Base-by-base conservation (phyloP, 495 filamentous ascomycete genomes). In the Lichenothelia convexa region DNA sequence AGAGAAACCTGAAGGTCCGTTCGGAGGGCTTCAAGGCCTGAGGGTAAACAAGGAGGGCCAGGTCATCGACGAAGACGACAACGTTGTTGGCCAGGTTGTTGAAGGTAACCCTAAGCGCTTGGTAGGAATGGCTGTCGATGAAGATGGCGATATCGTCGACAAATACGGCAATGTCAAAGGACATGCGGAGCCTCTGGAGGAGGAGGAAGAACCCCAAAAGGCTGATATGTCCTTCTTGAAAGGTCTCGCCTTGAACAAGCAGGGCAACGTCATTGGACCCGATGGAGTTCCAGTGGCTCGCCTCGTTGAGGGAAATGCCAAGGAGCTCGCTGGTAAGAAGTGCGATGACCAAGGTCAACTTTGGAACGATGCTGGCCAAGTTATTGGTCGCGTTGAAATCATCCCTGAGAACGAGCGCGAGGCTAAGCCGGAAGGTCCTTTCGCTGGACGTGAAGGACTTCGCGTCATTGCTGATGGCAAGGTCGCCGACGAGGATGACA, bases 61-160 rank as follows among this genome's bases (percentile, higher is more conserved):
- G 47, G 71, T 92, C 22, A 63, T 72, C 31, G 73, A 72, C 45
- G 71, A 77, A 23, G 59, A 71, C 26, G 82, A 71, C 18, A 66
- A 78, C 39, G 59, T 71, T 34, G 70, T 92, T 32, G 83, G 83
- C 18, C 61, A 70, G 38, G 61, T 92, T 18, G 58, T 77, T n/a
- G 72, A 84, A 38, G 83, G 83, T 24, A 80, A 92, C 37, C 41
- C 72, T 12, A 78, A 77, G 59, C 67, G 67, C 34, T 68, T 91
- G 8, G 62, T 76, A 27, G 81, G 81, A n/a, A 75, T 78, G 44
- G 54, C 62, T 13, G 80, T 89, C 30, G 83, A 89, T 46, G 65
- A 78, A 23, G 83, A 92, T 48, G 83, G 83, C 8, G 82, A 89
- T 40, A 78, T 92, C 41, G 58, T 84, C 22, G 83, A 87, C 51